Percentiles rank a stretch among this genome's conserved stretches.
Evolutionary conservation across 441 rosid species (phyloP).

Genomic region (Eugenia klotzschiana): DNA sequence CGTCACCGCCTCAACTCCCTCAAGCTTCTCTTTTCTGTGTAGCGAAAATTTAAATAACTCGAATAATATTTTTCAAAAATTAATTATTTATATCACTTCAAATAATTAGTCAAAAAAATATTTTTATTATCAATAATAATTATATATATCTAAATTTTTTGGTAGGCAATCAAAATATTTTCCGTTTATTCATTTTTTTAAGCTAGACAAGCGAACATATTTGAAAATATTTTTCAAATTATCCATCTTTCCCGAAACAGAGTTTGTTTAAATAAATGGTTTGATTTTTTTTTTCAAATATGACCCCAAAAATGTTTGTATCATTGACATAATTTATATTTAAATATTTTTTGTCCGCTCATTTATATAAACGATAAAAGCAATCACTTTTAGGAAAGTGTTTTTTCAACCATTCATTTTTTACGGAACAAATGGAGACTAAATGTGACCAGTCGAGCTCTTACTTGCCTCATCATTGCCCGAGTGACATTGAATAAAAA

Average conservation of each 20-base stretch:
- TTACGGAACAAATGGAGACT: rapidly evolving
- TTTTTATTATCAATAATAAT: too few relatives aligned
- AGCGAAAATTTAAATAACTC: rapidly evolving
- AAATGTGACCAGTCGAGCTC: rapidly evolving
- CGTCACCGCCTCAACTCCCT: neutral
- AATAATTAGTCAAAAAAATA: too few relatives aligned
- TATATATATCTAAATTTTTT: too few relatives aligned
- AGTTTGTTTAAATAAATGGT: too few relatives aligned
- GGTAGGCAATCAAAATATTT: too few relatives aligned
- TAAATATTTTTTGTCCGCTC: rapidly evolving
- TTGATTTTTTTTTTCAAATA: too few relatives aligned
- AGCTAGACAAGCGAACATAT: too few relatives aligned
- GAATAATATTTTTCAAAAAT: neutral
- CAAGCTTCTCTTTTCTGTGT: neutral
- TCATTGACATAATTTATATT: neutral
- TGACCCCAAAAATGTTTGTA: neutral
- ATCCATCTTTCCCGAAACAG: too few relatives aligned
- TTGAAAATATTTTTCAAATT: too few relatives aligned
- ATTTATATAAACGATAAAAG: neutral
- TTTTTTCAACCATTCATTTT: neutral
- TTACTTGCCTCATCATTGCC: neutral
- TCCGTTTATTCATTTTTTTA: too few relatives aligned
- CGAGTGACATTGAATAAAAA: neutral
- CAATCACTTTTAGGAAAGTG: rapidly evolving
- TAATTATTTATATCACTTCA: too few relatives aligned